A percentile compares a stretch with the other conserved stretches of the same genome.
Conservation (phyloP, 352 stramenopile species). For the Globisporangium carolinianum region DNA sequence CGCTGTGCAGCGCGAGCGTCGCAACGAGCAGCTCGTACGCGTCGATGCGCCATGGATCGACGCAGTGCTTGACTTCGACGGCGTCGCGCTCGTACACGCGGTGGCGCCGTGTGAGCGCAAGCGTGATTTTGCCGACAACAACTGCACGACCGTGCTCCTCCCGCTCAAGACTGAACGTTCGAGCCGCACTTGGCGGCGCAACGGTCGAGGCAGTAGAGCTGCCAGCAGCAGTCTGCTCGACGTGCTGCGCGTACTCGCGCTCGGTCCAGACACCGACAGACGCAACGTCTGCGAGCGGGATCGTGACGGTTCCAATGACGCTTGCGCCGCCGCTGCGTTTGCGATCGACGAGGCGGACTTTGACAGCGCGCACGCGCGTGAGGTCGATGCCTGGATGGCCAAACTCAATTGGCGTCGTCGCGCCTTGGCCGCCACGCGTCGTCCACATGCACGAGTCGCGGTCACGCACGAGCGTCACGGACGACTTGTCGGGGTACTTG, state of each 20-base stretch:
- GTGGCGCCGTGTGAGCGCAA: slow-evolving; percentile 25
- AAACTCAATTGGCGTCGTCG: slow-evolving; percentile 19
- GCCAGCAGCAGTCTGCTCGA: background rate
- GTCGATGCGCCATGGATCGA: slow-evolving; percentile 42
- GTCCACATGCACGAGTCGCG: slow-evolving; percentile 1
- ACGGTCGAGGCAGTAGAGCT: background rate
- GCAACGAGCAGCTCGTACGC: slow-evolving; percentile 34
- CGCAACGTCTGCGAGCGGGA: slow-evolving; percentile 26
- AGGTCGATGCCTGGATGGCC: slow-evolving; percentile 32
- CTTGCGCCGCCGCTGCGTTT: background rate
- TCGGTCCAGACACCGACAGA: slow-evolving; percentile 9
- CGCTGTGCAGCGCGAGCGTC: slow-evolving; percentile 30
- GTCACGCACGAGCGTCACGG: slow-evolving; percentile 14
- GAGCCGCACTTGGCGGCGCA: background rate
- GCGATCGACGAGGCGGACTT: slow-evolving; percentile 23
- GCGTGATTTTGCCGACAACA: slow-evolving; percentile 51
- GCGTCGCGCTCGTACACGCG: slow-evolving; percentile 8
- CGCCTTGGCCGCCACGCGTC: background rate
- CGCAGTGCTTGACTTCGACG: slow-evolving; percentile 30
- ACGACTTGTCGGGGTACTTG: slow-evolving; percentile 24
- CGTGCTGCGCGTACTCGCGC: background rate
- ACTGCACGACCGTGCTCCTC: slow-evolving; percentile 11
- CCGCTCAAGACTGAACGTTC: slow-evolving; percentile 23
- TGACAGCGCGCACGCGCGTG: slow-evolving; percentile 30
- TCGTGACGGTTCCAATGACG: slow-evolving; percentile 29